Evolutionary conservation across 495 filamentous ascomycete genomes (phyloP).

Genomic region (Aspergillus sclerotioniger): DNA sequence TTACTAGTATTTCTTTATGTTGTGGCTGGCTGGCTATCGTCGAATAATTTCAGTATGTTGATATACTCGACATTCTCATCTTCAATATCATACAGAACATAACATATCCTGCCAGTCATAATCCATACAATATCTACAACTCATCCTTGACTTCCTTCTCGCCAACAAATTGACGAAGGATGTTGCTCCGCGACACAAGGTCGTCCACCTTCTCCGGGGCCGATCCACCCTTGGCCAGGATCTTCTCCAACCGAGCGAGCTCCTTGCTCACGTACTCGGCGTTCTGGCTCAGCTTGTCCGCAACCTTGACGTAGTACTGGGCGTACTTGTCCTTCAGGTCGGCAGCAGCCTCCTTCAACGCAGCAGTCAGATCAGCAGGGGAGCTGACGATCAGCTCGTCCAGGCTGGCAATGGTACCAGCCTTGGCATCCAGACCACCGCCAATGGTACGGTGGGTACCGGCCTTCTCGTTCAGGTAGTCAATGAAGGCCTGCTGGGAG

Average conservation of each 20-base stretch:
- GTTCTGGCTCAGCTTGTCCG: conserved; percentile 76
- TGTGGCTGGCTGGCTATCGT: too few species aligned
- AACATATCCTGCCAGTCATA: conserved; percentile 2
- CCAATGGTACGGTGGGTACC: conserved; percentile 84
- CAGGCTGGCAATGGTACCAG: conserved; percentile 76
- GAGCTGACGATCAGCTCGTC: conserved; percentile 72
- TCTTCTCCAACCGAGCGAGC: conserved; percentile 70
- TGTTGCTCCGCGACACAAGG: conserved; percentile 80
- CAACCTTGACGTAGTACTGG: conserved; percentile 90
- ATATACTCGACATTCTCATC: neutral
- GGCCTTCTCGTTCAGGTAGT: conserved; percentile 84
- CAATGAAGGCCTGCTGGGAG: conserved; percentile 69
- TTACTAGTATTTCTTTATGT: too few species aligned
- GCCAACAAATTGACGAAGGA: conserved; percentile 72
- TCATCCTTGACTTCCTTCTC: conserved; percentile 60
- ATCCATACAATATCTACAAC: conserved; percentile 48
- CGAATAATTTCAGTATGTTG: neutral
- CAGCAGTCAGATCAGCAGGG: conserved; percentile 54
- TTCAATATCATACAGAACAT: neutral
- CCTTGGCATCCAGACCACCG: conserved; percentile 73
- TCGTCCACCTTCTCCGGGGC: conserved; percentile 88
- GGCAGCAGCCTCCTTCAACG: conserved; percentile 68
- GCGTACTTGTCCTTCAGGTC: conserved; percentile 76
- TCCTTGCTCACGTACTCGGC: conserved; percentile 83
- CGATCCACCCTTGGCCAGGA: conserved; percentile 82